A percentile compares a stretch with the other conserved stretches of the same genome.
These are phyloP conservation scores for Scleroderma bovista DNA, from an alignment of 768 basidiomycete species.

Conservation along the genomic window DNA sequence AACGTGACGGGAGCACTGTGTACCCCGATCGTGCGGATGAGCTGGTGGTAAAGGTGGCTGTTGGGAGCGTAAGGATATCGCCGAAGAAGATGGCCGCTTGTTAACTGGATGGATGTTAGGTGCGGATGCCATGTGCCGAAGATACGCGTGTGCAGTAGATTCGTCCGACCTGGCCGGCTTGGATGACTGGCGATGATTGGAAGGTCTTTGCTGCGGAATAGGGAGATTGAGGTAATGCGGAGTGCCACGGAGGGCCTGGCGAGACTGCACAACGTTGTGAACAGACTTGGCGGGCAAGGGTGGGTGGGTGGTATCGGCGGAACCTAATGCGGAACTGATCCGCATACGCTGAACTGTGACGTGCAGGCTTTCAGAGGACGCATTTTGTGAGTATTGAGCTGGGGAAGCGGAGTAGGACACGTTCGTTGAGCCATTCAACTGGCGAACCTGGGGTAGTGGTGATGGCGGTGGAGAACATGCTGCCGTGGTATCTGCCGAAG, in stretches of 20 bases:
- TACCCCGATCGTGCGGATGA: slow-evolving; percentile 14
- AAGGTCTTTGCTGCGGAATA: slow-evolving; percentile 18
- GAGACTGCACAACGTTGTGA: slow-evolving; percentile 10
- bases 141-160: slow-evolving; percentile 58
- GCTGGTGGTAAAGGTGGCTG: slow-evolving; percentile 23
- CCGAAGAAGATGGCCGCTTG: slow-evolving; percentile 29
- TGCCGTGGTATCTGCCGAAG: slow-evolving; percentile 4
- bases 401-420: slow-evolving; percentile 14
- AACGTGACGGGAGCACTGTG: slow-evolving; percentile 24
- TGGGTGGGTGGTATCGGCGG: slow-evolving; percentile 4
- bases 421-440: slow-evolving; percentile 7
- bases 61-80: slow-evolving; percentile 31
- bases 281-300: not conserved
- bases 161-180: slow-evolving; percentile 16
- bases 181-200: slow-evolving; percentile 21
- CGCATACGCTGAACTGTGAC: slow-evolving; percentile 4
- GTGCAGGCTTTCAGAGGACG: slow-evolving; percentile 19
- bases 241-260: slow-evolving; percentile 20
- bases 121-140: slow-evolving; percentile 70
- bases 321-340: slow-evolving; percentile 10
- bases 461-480: slow-evolving; percentile 22
- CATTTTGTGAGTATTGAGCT: slow-evolving; percentile 7
- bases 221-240: slow-evolving; percentile 17
- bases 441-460: slow-evolving; percentile 13
- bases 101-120: slow-evolving; percentile 37